Base-by-base conservation (phyloP, 2,329 filamentous ascomycete species). In the Sclerotinia spermophila region DNA sequence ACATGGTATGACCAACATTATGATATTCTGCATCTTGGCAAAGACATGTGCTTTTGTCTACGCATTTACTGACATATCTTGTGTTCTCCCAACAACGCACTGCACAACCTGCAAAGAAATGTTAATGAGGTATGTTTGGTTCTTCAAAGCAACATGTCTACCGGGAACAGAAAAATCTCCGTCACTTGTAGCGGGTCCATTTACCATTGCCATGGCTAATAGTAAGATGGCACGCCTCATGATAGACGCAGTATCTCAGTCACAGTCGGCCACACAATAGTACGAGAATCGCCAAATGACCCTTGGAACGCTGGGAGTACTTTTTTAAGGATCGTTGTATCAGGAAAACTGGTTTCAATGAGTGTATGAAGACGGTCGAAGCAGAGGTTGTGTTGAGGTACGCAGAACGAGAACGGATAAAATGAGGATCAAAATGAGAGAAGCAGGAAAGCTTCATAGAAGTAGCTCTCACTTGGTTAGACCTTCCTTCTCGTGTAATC, bases 11-110 rank as follows among this genome's bases (percentile, higher is more conserved):
- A 71, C 76, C 45, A 72, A 80, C 79, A 62, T 76, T 78, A 72
- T 80, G 79, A 65, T 78, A 81, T 5, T 75, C 71, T 5, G 71
- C 27, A 61, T 81, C 78, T 35, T 72, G 75, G 66, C 80, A 81
- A 27, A 80, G 74, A 70, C 80, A 81, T 45, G 59, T 42, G 33
- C 67, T 69, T 55, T 78, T 76, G 33, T 73, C 71, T 21, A 65
- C 56, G 69, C 79, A 81, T 73, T 76, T 75, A 71, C 75, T 80
- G 64, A 80, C 74, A 71, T 77, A 78, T 73, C 77, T 79, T 10
- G 79, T 79, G 68, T 80, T 80, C 65, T 80, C 79, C 79, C 79
- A 81, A 72, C 80, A 81, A 42, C 72, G 75, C 7, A 73, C 58
- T 33, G 78, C 76, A 73, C 79, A 81, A 35, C 56, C 79, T 80